phyloP scores from a whole-genome alignment of 2,329 filamentous ascomycete species.

The Erysiphe pulchra region DNA sequence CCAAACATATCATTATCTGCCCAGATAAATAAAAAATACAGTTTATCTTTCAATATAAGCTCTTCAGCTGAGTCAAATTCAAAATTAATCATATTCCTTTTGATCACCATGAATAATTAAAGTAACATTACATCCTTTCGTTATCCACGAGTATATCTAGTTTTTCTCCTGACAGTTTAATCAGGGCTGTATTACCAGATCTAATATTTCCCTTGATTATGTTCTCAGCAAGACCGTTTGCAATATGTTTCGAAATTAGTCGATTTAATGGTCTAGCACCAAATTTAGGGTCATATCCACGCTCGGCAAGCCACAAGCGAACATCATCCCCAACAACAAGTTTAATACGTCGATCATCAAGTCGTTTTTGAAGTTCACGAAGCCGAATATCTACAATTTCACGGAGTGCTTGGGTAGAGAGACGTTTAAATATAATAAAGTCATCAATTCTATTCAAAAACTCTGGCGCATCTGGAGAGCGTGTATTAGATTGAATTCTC shows the following conservation, averaged over 20 bases:
- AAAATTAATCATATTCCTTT: too few relatives aligned
- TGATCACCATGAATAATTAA: too few relatives aligned
- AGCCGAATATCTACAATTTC: conserved; percentile 90
- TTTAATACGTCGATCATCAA: conserved; percentile 65
- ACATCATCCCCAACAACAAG: conserved; percentile 46
- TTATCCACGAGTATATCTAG: conserved; percentile 20
- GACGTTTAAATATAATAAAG: conserved; percentile 84
- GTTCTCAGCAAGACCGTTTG: conserved; percentile 68
- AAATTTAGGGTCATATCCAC: conserved; percentile 76
- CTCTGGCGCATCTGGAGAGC: conserved; percentile 42
- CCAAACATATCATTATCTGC: too few relatives aligned
- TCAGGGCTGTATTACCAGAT: conserved; percentile 45
- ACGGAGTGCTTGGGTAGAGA: conserved; percentile 51
- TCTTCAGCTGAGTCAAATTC: too few relatives aligned
- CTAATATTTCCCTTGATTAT: conserved; percentile 72
- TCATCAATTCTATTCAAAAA: conserved; percentile 94
- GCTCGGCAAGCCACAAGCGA: conserved; percentile 66
- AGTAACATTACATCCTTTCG: background rate
- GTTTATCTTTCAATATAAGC: too few relatives aligned
- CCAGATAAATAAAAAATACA: too few relatives aligned
- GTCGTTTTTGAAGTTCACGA: conserved; percentile 53
- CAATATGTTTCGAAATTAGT: conserved; percentile 71
- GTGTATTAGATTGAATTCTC: background rate
- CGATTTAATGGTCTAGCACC: conserved; percentile 79
- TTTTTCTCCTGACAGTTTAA: conserved; percentile 38